Evolutionary conservation across 495 filamentous ascomycete genomes (phyloP).

Genomic region (Neurospora sp.): DNA sequence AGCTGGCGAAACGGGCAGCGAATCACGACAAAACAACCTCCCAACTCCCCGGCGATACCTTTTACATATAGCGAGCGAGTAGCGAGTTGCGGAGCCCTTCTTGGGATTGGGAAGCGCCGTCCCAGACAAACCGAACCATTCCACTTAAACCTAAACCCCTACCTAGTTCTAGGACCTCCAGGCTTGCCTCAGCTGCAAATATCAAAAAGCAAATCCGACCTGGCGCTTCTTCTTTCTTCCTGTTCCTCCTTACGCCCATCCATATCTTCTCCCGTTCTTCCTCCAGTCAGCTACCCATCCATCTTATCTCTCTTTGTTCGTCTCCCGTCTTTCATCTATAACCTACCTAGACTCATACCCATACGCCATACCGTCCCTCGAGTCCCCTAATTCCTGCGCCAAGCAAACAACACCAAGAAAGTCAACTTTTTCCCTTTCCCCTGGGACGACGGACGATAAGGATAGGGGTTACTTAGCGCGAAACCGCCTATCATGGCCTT

Average conservation of each 20-base stretch:
- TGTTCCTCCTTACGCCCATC: background rate
- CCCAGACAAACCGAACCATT: background rate
- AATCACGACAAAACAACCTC: background rate
- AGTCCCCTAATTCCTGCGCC: background rate
- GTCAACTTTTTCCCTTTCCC: background rate
- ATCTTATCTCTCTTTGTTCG: background rate
- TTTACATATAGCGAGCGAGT: background rate
- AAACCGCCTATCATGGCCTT: slow-evolving; percentile 61
- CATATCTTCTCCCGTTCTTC: background rate
- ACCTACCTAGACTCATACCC: background rate
- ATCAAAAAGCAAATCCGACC: background rate
- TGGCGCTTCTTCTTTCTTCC: background rate
- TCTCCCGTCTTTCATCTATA: background rate
- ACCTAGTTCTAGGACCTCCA: background rate
- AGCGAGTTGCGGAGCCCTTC: background rate
- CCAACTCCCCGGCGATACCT: background rate
- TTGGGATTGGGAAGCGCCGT: background rate
- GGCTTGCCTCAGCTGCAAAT: background rate
- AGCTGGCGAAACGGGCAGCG: background rate
- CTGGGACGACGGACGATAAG: background rate
- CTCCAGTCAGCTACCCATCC: background rate
- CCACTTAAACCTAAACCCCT: background rate
- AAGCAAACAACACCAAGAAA: background rate
- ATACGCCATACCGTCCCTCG: background rate
- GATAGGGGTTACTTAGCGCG: background rate